Evolutionary conservation across 1,284 basidiomycete genomes (phyloP), one percentile per base, ranked within the genome.

Genomic region (Moesziomyces sp.): DNA sequence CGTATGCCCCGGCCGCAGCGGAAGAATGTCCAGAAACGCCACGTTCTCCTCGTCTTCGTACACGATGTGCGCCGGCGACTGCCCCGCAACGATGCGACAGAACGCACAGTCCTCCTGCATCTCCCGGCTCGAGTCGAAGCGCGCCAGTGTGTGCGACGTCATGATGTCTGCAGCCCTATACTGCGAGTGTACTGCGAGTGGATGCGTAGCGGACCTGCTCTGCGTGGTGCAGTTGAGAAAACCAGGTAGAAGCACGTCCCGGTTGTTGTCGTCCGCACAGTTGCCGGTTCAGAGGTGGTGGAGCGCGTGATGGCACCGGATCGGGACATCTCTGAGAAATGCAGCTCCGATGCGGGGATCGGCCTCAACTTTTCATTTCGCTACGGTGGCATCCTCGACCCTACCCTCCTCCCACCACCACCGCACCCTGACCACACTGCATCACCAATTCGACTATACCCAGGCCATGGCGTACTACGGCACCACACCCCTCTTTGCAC

Each of bases 21-120:
- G 91, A 43, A 90, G 84, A 58, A 92, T 91, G 84, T 92, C 91
- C 75, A 92, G 86, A 58, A 93, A 88, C 10, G 90, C 90, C 48
- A 92, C 82, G n/a, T 90, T 87, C 52, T 87, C 85, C 14, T 91
- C 89, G 62, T 89, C 87, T 80, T 70, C 64, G 56, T 77, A 74
- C 2, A 74, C 67, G 30, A 74, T 44, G 57, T 65, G 62, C 7
- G 75, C 71, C 14, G 59, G 30, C 5, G 63, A 52, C 13, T 63
- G 21, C 19, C 45, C 9, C 3, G 63, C 47, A 3, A 73, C 28
- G 51, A 77, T 77, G 3, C 44, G 48, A 46, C 74, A 77, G 23
- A 77, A 75, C 14, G 73, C 64, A 52, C 73, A 75, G 49, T 62
- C 59, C 38, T 74, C 63, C 23, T 57, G 45, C 8, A 74, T 35